Base-by-base conservation (phyloP, 2,329 filamentous ascomycete species). In the Xylaria sp. region DNA sequence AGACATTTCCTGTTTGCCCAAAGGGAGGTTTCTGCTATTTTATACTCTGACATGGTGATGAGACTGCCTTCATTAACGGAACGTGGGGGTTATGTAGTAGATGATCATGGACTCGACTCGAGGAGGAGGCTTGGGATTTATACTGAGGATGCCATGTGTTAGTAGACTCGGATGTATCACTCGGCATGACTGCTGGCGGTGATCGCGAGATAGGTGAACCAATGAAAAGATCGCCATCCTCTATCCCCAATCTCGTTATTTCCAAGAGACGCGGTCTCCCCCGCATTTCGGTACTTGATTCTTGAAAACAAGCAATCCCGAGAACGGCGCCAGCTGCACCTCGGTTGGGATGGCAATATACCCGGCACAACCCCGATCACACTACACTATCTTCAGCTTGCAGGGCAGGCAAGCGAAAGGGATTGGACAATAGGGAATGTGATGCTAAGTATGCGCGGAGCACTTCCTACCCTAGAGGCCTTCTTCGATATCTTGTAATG, bases 1-100 rank as follows among this genome's bases (percentile, higher is more conserved):
- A 83, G 72, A 58, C 80, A 82, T 76, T 79, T 82, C 54, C 75
- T 63, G 62, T 82, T 77, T 19, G 71, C 69, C 74, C 74, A 77
- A 21, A 76, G 68, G 19, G 75, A 76, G 8, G 72, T 76, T 55
- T 76, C 73, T 15, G 70, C 68, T 40, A 74, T 65, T 17, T 70
- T 62, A 4, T 64, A 57, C 4, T 54, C 10, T 7, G 63, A 52
- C 71, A 73, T 74, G 37, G 43, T 60, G 52, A 46, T 25, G 7
- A 38, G 6, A 7, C 15, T 4, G 19, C 19, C 6, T 21, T 37
- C 23, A 38, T 27, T 1, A 17, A 21, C 3, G 7, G 41, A 9
- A 25, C 25, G 19, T 37, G 27, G 43, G 4, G 7, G 11, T 31
- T 5, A 10, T 11, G 35, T 4, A 23, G 9, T 19, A 9, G 29